phyloP scores from a whole-genome alignment of 108 stramenopile species.

The Pseudonitzschia pungens region DNA sequence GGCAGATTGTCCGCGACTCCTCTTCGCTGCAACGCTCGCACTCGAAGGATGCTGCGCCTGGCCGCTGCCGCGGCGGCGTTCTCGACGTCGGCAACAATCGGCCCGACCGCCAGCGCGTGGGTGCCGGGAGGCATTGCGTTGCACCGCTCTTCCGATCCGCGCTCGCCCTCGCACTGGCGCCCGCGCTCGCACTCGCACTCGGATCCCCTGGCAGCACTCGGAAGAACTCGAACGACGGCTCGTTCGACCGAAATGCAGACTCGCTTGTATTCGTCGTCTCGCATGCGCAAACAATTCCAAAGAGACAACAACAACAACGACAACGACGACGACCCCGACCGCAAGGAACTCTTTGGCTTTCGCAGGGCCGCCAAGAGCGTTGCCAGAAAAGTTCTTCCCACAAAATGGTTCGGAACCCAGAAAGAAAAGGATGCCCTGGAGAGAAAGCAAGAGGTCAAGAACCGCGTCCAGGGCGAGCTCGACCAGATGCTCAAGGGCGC shows the following conservation, averaged over 20 bases:
- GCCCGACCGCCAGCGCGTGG: neutral
- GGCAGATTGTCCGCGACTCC: neutral
- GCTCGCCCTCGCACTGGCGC: too few relatives aligned
- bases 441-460: slow-evolving; percentile 39
- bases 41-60: neutral
- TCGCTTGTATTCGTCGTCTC: slow-evolving; percentile 9
- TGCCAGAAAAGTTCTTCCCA: slow-evolving; percentile 44
- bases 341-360: slow-evolving; percentile 9
- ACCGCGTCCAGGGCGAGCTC: slow-evolving; percentile 53
- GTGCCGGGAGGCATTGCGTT: neutral
- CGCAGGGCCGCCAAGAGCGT: slow-evolving; percentile 15
- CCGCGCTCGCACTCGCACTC: too few relatives aligned
- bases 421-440: slow-evolving; percentile 50
- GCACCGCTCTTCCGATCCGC: neutral
- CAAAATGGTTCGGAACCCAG: slow-evolving; percentile 42
- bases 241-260: neutral
- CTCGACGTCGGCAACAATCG: neutral
- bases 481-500: slow-evolving; percentile 62
- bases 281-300: neutral
- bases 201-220: too few relatives aligned
- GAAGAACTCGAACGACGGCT: neutral
- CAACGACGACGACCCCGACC: neutral
- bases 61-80: slow-evolving; percentile 11
- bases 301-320: too few relatives aligned
- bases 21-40: neutral